Percentiles rank a stretch among this genome's conserved stretches.
Evolutionary conservation across 768 basidiomycete genomes (phyloP).

Genomic region (Amanita phalloides): DNA sequence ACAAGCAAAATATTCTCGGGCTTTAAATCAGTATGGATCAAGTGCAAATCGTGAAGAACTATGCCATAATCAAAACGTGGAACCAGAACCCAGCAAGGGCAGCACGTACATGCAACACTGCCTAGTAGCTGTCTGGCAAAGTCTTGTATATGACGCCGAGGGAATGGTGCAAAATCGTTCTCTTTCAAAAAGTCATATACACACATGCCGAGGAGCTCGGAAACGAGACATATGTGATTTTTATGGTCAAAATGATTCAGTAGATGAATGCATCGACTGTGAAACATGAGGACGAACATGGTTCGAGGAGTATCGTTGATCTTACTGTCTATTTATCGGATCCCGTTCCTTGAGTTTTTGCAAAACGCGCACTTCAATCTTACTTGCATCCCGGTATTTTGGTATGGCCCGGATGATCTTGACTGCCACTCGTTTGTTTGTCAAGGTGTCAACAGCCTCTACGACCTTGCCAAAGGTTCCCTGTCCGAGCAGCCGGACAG

Average conservation of each 20-base stretch:
- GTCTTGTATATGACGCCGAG: conserved; percentile 90
- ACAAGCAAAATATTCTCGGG: conserved; percentile 98
- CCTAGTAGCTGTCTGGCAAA: conserved; percentile 88
- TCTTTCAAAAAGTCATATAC: conserved; percentile 99
- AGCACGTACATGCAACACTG: conserved; percentile 75
- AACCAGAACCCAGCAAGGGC: conserved; percentile 1
- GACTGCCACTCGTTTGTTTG: conserved; percentile 77
- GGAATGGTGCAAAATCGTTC: conserved; percentile 94
- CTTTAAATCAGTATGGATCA: conserved; percentile 97
- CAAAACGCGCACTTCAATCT: conserved; percentile 94
- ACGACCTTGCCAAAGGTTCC: conserved; percentile 99
- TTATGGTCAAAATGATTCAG: conserved; percentile 92
- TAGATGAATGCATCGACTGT: conserved; percentile 95
- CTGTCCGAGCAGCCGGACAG: conserved; percentile 84
- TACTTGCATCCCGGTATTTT: conserved; percentile 97
- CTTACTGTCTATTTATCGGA: conserved; percentile 81
- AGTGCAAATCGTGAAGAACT: conserved; percentile 87
- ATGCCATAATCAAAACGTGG: conserved; percentile 5
- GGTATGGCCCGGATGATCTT: conserved; percentile 98
- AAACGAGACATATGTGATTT: conserved; percentile 96
- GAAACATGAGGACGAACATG: conserved; percentile 6
- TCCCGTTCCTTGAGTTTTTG: conserved; percentile 86
- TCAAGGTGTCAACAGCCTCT: conserved; percentile 76
- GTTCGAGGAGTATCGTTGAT: conserved; percentile 10
- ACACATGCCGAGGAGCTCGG: conserved; percentile 92